Evolutionary conservation across 2,329 filamentous ascomycete genomes (phyloP).

Genomic region (Fusarium sp.): DNA sequence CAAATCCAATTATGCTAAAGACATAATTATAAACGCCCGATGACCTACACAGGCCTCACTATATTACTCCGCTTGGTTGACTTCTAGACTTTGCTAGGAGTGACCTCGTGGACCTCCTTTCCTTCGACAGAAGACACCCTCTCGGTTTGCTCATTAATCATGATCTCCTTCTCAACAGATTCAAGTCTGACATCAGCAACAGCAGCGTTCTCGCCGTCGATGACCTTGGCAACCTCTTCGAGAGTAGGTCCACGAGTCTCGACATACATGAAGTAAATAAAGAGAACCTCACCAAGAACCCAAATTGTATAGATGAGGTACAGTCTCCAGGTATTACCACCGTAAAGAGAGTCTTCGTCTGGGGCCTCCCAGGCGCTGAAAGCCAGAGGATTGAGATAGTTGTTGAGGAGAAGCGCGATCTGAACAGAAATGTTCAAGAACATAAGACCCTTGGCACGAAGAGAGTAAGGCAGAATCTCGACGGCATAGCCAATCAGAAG

Average conservation of each 20-base stretch:
- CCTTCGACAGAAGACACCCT: constrained; percentile 6
- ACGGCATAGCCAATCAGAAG: constrained; percentile 69
- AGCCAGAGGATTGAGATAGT: constrained; percentile 55
- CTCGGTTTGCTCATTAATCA: constrained; percentile 8
- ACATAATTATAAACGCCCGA: neutral
- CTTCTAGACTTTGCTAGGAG: constrained; percentile 8
- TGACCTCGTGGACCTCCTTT: constrained; percentile 14
- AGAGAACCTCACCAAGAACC: constrained; percentile 70
- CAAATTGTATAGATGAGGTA: constrained; percentile 75
- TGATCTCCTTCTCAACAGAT: constrained; percentile 65
- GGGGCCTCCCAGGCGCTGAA: neutral
- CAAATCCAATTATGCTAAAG: neutral
- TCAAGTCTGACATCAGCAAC: constrained; percentile 66
- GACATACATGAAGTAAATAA: constrained; percentile 75
- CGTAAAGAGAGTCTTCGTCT: constrained; percentile 57
- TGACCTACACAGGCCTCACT: neutral
- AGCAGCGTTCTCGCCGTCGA: constrained; percentile 72
- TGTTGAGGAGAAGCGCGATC: constrained; percentile 70
- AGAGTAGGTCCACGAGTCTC: constrained; percentile 79
- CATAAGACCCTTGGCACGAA: constrained; percentile 71
- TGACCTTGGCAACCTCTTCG: constrained; percentile 71
- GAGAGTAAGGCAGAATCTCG: constrained; percentile 69
- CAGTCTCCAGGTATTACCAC: constrained; percentile 72
- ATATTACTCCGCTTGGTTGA: neutral
- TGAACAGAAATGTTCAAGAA: constrained; percentile 74